Base-by-base conservation (phyloP, 306 rosid genomes). In the Prunus mongolica region DNA sequence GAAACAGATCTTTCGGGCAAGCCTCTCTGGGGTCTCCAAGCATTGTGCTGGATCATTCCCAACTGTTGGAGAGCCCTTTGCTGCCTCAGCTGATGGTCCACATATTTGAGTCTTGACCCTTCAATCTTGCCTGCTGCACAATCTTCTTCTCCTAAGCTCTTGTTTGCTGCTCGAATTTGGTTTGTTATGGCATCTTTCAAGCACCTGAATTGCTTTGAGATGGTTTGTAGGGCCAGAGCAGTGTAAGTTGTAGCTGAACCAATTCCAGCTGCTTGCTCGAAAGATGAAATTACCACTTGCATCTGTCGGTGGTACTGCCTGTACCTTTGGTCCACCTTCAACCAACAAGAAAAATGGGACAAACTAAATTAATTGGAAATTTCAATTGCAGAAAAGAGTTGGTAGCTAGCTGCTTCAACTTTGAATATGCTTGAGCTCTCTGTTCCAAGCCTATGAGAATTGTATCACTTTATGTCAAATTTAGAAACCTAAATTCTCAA, bases 1-100 rank as follows among this genome's bases (percentile, higher is more conserved):
- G 99, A 96, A 77, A 96, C 99, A 0, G 99, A 96, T 77, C 98
- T 61, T 82, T 96, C 99, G 0, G 99, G 99, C 80, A 96, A 82
- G 62, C 99, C 99, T 83, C 99, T 78, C 71, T 92, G 99, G 76
- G 99, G 99, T 88, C 99, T 89, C 99, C 99, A 96, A 75, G 99
- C 99, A 75, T 96, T 96, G 78, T 96, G 98, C 85, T 96, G 96
- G 80, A 96, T 91, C 98, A 96, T 96, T 56, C 99, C 99, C 85
- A 96, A 73, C 45, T 96, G 99, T 44, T 96, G 99, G 25, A 96
- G 96, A 78, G 99, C 97, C 72, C 96, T 82, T 32, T 96, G 99
- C 80, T 92, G 99, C 49, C 99, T 70, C 6, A 95, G 86, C 28
- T 95, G 99, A 72, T 95, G 87, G 63, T 96, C 99, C 0, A 96